Percentiles rank a stretch among this genome's conserved stretches.
Evolutionary conservation across 2,329 filamentous ascomycete species (phyloP).

Genomic region (Beauveria brongniartii): DNA sequence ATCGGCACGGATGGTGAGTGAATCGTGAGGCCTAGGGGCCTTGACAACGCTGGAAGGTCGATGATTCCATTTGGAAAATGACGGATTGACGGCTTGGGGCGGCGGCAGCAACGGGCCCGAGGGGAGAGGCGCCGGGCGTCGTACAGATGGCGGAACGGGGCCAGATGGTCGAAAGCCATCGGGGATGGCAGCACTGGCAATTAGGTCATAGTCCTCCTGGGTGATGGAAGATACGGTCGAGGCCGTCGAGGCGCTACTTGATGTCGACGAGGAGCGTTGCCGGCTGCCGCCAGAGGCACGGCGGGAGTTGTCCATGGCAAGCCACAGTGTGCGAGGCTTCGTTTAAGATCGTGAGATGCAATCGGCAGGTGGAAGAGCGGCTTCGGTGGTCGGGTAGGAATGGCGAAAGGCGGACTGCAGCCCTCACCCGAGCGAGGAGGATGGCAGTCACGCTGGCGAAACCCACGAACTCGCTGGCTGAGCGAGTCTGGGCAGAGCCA

Average conservation of each 20-base stretch:
- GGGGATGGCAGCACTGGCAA: conserved; percentile 41
- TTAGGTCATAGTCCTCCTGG: conserved; percentile 42
- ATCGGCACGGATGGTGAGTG: conserved; percentile 45
- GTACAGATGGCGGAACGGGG: background rate
- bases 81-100: conserved; percentile 15
- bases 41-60: conserved; percentile 51
- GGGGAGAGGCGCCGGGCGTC: conserved; percentile 1
- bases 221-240: conserved; percentile 18
- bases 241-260: background rate
- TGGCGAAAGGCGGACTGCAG: conserved; percentile 2
- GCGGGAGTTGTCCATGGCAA: conserved; percentile 10
- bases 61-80: conserved; percentile 22
- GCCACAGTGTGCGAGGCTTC: background rate
- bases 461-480: conserved; percentile 7
- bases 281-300: conserved; percentile 5
- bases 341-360: background rate
- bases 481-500: conserved; percentile 7
- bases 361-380: background rate
- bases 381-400: background rate
- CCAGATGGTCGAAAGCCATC: conserved; percentile 40
- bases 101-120: conserved; percentile 14
- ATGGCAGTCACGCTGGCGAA: conserved; percentile 8
- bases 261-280: conserved; percentile 5
- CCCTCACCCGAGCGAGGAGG: conserved; percentile 1
- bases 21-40: conserved; percentile 39